phyloP scores from a whole-genome alignment of 2,329 filamentous ascomycete species.

The Verticillium dahliae region DNA sequence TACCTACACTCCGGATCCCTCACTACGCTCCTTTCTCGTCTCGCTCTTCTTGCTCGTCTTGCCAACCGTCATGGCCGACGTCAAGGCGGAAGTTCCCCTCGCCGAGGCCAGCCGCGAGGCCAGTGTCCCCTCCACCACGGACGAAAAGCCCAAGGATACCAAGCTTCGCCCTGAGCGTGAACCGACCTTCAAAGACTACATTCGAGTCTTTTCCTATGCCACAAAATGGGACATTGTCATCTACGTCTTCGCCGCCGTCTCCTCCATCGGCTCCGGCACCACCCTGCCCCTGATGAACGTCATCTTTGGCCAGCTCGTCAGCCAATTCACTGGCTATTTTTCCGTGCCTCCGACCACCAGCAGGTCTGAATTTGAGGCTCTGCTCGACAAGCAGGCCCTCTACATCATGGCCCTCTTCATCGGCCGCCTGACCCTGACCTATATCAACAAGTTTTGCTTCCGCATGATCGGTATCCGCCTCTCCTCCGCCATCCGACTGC shows the following conservation, averaged over 20 bases:
- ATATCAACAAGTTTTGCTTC: conserved; percentile 55
- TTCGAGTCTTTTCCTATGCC: conserved; percentile 47
- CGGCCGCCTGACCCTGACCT: conserved; percentile 40
- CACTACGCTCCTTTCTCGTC: not conserved
- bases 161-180: conserved; percentile 36
- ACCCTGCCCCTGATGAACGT: conserved; percentile 53
- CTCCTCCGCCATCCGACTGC: conserved; percentile 54
- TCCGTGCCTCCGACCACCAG: conserved; percentile 23
- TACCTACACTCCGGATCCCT: not conserved
- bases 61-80: not conserved
- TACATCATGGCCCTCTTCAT: conserved; percentile 68
- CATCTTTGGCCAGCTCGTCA: conserved; percentile 32
- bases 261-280: conserved; percentile 44
- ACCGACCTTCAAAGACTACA: conserved; percentile 37
- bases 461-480: conserved; percentile 57
- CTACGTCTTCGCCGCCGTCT: conserved; percentile 37
- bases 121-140: conserved; percentile 8
- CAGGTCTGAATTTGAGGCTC: conserved; percentile 29
- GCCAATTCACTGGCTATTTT: conserved; percentile 39
- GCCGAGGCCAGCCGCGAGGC: not conserved
- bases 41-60: not conserved
- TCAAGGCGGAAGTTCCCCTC: not conserved
- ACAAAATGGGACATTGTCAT: conserved; percentile 43
- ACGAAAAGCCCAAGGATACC: conserved; percentile 22
- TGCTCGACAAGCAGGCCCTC: conserved; percentile 43